Percentiles rank a stretch among this genome's conserved stretches.
These are phyloP conservation scores for Linnemannia hyalina DNA, from an alignment of 192 early-diverging fungal genomes.

Conservation along the genomic window DNA sequence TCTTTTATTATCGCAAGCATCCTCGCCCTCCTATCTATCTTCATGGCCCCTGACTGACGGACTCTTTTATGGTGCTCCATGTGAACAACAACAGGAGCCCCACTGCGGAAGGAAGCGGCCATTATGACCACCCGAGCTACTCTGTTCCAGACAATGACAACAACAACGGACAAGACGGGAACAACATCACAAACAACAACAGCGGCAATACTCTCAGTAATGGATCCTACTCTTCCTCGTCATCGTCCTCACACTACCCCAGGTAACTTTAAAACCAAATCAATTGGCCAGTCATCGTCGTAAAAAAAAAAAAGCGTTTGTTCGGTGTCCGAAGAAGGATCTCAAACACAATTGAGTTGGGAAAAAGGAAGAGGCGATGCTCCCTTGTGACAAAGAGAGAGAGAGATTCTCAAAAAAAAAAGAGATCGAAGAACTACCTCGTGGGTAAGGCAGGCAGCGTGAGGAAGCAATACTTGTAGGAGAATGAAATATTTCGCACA, in stretches of 20 bases:
- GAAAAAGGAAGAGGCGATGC: conserved; percentile 1
- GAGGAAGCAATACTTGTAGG: background rate
- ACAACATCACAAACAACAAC: conserved; percentile 7
- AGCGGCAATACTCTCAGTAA: conserved; percentile 27
- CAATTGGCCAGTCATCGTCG: background rate
- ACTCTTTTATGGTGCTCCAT: background rate
- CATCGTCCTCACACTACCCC: conserved; percentile 36
- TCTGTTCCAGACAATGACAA: conserved; percentile 15
- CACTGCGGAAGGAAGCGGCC: conserved; percentile 15
- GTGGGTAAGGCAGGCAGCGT: background rate
- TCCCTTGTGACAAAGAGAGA: background rate
- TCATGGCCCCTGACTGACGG: background rate
- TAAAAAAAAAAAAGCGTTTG: background rate
- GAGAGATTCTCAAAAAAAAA: background rate
- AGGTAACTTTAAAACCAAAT: conserved; percentile 23
- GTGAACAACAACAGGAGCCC: conserved; percentile 18
- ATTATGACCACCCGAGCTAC: conserved; percentile 21
- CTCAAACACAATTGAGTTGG: too few relatives aligned
- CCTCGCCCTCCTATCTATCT: background rate
- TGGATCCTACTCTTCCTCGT: conserved; percentile 40
- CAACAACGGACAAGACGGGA: conserved; percentile 9
- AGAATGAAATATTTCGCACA: conserved; percentile 1
- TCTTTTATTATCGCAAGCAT: background rate
- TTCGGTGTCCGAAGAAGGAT: conserved; percentile 1
- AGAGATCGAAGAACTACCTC: background rate